A percentile compares a stretch with the other conserved stretches of the same genome.
phyloP scores from a whole-genome alignment of 202 grass and related monocot genomes.

The Hordeum pubiflorum region DNA sequence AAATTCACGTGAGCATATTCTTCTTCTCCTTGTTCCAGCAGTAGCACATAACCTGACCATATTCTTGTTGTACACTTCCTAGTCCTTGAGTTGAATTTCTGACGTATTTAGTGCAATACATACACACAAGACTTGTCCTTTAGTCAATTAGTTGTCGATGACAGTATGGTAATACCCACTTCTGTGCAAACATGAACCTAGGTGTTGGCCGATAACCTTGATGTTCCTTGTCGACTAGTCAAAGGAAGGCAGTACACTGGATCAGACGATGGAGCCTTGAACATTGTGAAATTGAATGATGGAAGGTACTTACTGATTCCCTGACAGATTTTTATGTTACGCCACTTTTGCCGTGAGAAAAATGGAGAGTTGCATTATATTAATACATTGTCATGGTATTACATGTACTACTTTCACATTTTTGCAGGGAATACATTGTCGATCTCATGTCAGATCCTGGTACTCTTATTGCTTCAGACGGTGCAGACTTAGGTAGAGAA shows the following conservation, averaged over 20 bases:
- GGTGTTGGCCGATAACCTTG: conserved; percentile 85
- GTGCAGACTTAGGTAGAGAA: conserved; percentile 46
- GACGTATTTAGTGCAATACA: not conserved
- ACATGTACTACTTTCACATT: not conserved
- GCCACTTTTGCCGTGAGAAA: not conserved
- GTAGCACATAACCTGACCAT: not conserved
- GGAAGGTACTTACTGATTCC: conserved; percentile 63
- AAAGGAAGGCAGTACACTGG: conserved; percentile 93
- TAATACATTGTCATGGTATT: not conserved
- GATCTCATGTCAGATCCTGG: conserved; percentile 95
- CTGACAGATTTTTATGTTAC: not conserved
- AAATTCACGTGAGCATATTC: not conserved
- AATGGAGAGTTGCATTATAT: conserved; percentile 19
- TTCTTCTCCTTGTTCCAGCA: conserved; percentile 5
- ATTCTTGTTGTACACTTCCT: not conserved
- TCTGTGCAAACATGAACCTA: conserved; percentile 31
- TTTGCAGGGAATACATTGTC: conserved; percentile 91
- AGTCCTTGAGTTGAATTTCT: not conserved
- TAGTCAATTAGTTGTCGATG: conserved; percentile 1
- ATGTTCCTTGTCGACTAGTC: conserved; percentile 72
- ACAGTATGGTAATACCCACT: conserved; percentile 2
- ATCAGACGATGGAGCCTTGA: conserved; percentile 87
- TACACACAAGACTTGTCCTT: not conserved
- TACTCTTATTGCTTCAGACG: conserved; percentile 82
- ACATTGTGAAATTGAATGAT: conserved; percentile 89